These are phyloP conservation scores for Entomortierella lignicola DNA, from an alignment of 192 early-diverging fungal species.

Conservation along the genomic window DNA sequence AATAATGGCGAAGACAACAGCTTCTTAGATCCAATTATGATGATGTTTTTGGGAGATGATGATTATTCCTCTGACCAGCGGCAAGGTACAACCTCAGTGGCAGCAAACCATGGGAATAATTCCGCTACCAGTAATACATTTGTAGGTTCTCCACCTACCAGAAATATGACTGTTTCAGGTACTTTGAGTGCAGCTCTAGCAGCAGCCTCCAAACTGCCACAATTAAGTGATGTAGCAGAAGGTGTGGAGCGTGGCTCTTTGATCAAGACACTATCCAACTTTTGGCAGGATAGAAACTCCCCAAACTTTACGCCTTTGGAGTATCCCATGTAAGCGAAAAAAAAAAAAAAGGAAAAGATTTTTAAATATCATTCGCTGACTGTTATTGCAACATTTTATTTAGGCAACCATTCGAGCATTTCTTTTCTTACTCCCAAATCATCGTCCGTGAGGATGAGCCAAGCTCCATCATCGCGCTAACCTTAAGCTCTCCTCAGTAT, in stretches of 20 bases:
- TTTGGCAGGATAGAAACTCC: conserved; percentile 77
- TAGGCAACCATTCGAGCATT: conserved; percentile 82
- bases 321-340: conserved; percentile 72
- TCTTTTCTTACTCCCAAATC: conserved; percentile 87
- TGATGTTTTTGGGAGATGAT: conserved; percentile 54
- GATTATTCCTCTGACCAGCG: conserved; percentile 20
- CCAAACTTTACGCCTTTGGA: conserved; percentile 75
- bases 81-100: neutral
- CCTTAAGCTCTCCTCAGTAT: conserved; percentile 80
- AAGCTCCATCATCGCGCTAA: conserved; percentile 92
- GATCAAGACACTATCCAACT: conserved; percentile 79
- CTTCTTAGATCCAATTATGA: conserved; percentile 48
- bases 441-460: conserved; percentile 94
- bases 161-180: conserved; percentile 53
- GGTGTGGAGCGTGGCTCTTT: conserved; percentile 65
- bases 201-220: conserved; percentile 42
- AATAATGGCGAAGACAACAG: conserved; percentile 38
- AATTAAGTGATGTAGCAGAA: conserved; percentile 34
- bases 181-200: conserved; percentile 43
- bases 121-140: neutral
- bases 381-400: neutral
- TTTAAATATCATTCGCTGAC: neutral
- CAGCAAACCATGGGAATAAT: neutral
- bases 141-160: conserved; percentile 40
- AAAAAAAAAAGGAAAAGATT: neutral